A percentile compares a stretch with the other conserved stretches of the same genome.
phyloP scores from a whole-genome alignment of 352 stramenopile genomes.

The Globisporangium splendens region DNA sequence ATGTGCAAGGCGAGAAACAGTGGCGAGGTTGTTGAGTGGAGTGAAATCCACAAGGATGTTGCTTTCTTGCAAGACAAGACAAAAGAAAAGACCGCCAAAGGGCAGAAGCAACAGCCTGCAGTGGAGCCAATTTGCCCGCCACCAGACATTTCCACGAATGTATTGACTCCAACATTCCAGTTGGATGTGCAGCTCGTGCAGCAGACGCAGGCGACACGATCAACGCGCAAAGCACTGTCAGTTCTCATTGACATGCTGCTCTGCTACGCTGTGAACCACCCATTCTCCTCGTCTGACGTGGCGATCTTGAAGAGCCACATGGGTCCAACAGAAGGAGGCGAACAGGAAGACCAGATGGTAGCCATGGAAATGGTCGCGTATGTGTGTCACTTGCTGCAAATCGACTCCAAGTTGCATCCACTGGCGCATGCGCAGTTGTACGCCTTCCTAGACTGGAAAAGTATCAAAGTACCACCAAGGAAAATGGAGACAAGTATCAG shows the following conservation, averaged over 20 bases:
- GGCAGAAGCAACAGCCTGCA: neutral
- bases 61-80: conserved; percentile 2
- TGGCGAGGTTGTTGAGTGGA: conserved; percentile 9
- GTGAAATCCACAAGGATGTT: conserved; percentile 3
- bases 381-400: neutral
- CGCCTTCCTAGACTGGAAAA: conserved; percentile 12
- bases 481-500: neutral
- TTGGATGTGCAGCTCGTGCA: neutral
- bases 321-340: neutral
- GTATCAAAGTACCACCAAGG: neutral
- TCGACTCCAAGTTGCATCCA: neutral
- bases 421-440: conserved; percentile 7
- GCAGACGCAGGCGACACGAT: neutral
- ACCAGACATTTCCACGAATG: too few species aligned
- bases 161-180: neutral
- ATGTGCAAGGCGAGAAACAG: neutral
- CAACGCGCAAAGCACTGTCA: neutral
- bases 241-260: neutral
- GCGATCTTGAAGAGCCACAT: neutral
- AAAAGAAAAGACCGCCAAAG: neutral
- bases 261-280: neutral
- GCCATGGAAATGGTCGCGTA: conserved; percentile 8
- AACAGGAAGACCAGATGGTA: neutral
- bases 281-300: neutral
- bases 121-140: too few species aligned